A percentile compares a stretch with the other conserved stretches of the same genome.
Evolutionary conservation across 2,329 filamentous ascomycete species (phyloP).

Genomic region (Aureobasidium subglaciale): DNA sequence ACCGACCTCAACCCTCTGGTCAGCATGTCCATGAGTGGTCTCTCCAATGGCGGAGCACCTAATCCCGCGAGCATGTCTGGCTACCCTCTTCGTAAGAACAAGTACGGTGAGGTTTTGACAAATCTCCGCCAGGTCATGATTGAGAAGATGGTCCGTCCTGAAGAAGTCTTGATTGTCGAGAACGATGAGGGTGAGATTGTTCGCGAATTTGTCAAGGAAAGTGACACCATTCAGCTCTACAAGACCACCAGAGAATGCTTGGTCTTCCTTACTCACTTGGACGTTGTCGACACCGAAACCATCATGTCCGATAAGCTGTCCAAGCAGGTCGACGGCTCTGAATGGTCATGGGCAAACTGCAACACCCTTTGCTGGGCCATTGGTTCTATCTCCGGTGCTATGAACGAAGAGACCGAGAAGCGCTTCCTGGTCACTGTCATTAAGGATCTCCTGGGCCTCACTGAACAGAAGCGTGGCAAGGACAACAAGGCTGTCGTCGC

Average conservation of each 20-base stretch:
- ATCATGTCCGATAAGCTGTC: conserved; percentile 99
- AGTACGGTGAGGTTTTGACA: conserved; percentile 88
- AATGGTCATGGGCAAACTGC: conserved; percentile 99
- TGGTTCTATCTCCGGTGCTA: conserved; percentile 93
- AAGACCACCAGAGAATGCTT: conserved; percentile 97
- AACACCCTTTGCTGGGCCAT: conserved; percentile 99
- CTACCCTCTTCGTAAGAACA: conserved; percentile 94
- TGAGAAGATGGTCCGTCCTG: conserved; percentile 97
- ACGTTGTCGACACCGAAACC: conserved; percentile 93
- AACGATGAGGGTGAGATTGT: conserved; percentile 99
- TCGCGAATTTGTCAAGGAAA: conserved; percentile 98
- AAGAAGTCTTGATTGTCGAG: conserved; percentile 98
- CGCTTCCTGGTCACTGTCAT: conserved; percentile 97
- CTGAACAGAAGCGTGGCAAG: conserved; percentile 98
- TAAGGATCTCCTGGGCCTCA: conserved; percentile 91
- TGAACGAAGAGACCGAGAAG: conserved; percentile 99
- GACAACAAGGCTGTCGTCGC: conserved; percentile 99
- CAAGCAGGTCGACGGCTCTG: conserved; percentile 85
- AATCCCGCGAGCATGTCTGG: conserved; percentile 79
- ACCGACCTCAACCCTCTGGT: conserved; percentile 87
- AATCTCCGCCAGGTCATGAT: conserved; percentile 98
- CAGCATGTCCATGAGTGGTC: conserved; percentile 62
- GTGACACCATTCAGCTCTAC: conserved; percentile 97
- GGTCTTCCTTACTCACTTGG: conserved; percentile 93
- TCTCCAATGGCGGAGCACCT: conserved; percentile 73